Evolutionary conservation across 805 yeast species (phyloP).

Genomic region (Cyberlindnera suaveolens): DNA sequence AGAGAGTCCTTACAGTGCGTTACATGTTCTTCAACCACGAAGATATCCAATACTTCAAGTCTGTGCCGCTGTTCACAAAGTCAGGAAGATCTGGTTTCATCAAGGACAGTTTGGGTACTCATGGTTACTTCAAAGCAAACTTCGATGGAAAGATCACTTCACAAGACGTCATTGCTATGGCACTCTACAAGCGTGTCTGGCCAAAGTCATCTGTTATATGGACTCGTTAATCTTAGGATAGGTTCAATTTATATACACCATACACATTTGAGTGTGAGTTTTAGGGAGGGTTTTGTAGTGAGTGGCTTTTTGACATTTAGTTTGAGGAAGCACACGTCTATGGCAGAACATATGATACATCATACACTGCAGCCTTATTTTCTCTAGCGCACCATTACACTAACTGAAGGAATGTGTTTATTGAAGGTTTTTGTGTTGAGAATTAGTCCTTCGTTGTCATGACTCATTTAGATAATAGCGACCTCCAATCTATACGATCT

Average conservation of each 20-base stretch:
- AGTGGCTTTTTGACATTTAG: too few species aligned
- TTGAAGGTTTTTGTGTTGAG: too few species aligned
- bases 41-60: conserved; percentile 84
- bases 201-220: conserved; percentile 46
- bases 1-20: conserved; percentile 82
- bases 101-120: conserved; percentile 94
- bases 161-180: conserved; percentile 92
- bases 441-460: too few species aligned
- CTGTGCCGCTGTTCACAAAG: conserved; percentile 88
- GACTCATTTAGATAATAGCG: too few species aligned
- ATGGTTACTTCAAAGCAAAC: conserved; percentile 94
- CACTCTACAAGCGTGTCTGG: conserved; percentile 91
- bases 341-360: too few species aligned
- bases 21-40: conserved; percentile 95
- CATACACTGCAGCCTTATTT: too few species aligned
- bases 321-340: too few species aligned
- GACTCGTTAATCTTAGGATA: conserved; percentile 15
- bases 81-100: conserved; percentile 92
- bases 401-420: too few species aligned
- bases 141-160: conserved; percentile 87
- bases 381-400: too few species aligned
- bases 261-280: background rate
- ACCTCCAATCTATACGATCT: too few species aligned
- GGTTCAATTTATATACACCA: background rate
- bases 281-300: too few species aligned